Conservation (phyloP, 495 filamentous ascomycete species). For the Aspergillus steynii region DNA sequence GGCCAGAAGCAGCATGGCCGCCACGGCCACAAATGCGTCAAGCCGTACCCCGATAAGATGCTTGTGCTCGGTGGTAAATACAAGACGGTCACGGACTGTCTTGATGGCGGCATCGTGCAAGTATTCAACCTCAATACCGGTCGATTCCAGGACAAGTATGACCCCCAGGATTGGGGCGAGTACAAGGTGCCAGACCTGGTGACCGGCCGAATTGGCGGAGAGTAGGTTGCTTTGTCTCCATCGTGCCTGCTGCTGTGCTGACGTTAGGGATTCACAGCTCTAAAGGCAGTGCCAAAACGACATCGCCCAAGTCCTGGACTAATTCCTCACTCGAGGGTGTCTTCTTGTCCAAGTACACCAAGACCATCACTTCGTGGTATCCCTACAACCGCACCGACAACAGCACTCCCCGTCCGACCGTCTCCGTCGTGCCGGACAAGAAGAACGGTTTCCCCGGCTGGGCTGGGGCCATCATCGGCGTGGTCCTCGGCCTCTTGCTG, state of each 20-base stretch:
- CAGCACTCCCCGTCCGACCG: slow-evolving; percentile 2
- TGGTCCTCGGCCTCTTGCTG: slow-evolving; percentile 62
- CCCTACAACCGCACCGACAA: slow-evolving; percentile 50
- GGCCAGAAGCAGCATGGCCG: slow-evolving; percentile 52
- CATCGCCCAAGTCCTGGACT: slow-evolving; percentile 51
- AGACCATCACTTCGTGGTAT: slow-evolving; percentile 57
- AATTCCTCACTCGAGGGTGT: slow-evolving; percentile 49
- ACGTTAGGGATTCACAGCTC: slow-evolving; percentile 5
- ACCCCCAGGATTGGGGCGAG: slow-evolving; percentile 54
- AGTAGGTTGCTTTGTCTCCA: slow-evolving; percentile 31
- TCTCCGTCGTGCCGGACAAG: background rate
- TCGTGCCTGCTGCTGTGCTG: slow-evolving; percentile 23
- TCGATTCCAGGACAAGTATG: slow-evolving; percentile 58
- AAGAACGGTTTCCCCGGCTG: slow-evolving; percentile 55
- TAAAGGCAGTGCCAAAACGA: slow-evolving; percentile 60
- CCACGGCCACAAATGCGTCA: slow-evolving; percentile 64
- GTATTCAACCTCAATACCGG: slow-evolving; percentile 65
- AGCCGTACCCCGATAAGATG: slow-evolving; percentile 74
- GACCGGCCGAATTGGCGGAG: slow-evolving; percentile 60
- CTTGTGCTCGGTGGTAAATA: slow-evolving; percentile 61
- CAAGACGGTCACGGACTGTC: slow-evolving; percentile 36
- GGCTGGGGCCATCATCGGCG: slow-evolving; percentile 65
- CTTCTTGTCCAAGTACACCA: slow-evolving; percentile 57
- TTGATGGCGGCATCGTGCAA: slow-evolving; percentile 55
- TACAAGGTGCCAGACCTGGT: slow-evolving; percentile 65